Base-by-base conservation (phyloP, 352 stramenopile species). In the Pythium oligandrum region DNA sequence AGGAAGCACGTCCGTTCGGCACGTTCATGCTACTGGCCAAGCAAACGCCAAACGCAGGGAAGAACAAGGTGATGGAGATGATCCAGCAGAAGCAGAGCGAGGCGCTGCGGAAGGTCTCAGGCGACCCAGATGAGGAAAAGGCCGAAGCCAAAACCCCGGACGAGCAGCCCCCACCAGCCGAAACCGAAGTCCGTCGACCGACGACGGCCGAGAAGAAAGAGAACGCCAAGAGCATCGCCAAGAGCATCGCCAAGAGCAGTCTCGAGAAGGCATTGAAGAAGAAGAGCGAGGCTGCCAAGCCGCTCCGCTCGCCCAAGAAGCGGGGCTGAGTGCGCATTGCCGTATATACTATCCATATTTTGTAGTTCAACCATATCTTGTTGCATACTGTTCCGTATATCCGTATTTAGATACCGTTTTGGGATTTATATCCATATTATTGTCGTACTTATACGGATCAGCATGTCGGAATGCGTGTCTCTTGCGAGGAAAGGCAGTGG, bases 211-310 rank as follows among this genome's bases (percentile, higher is more conserved):
- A 62, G 17, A 64, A 55, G 52, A 61, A 59, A 32, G 52, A 58
- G 47, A 42, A 37, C 2, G 32, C 40, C 38, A 51, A 55, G 6
- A 37, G 17, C 45, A 42, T 33, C 2, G 32, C 40, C 38, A 51
- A 55, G 38, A 77, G 44, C 50, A 42, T 33, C 2, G 32, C 40
- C 38, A 51, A 55, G 38, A 77, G 44, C 50, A 78, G 63, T 53
- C 57, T 82, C 30, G 68, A 76, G 46, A 74, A 73, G 44, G 71
- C 63, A 36, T 53, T 82, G 38, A 75, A 78, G 59, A 81, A 76
- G 57, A 75, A 75, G 40, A 58, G 31, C 4, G 38, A 40, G n/a
- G 31, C 54, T 5, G 17, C 44, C 8, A 32, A 40, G 5, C 9
- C 37, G 6, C 8, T 35, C 37, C 4, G 31, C 4, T 39, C 55